phyloP scores from a whole-genome alignment of 1,139 yeast genomes.

The Suhomyces wounanorum region DNA sequence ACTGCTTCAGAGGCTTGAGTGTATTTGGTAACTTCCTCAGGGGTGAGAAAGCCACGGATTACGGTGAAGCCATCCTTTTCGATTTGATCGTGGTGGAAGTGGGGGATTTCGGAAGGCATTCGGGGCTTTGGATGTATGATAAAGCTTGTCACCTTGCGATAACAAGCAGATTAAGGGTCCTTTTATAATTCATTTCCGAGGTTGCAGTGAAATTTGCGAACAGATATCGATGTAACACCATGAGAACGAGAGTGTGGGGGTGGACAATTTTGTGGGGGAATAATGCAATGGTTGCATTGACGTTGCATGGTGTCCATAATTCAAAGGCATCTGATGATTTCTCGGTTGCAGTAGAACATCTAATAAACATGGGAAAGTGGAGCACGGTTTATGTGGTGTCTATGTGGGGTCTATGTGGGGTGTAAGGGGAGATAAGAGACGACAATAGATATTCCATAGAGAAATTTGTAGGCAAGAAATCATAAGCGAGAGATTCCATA shows the following conservation, averaged over 20 bases:
- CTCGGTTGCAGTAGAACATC: background rate
- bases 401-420: background rate
- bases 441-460: background rate
- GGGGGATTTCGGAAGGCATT: conserved; percentile 11
- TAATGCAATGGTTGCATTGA: background rate
- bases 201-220: background rate
- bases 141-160: background rate
- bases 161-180: background rate
- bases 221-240: background rate
- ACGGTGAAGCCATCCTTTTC: conserved; percentile 49
- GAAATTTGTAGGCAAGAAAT: no score
- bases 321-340: background rate
- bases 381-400: background rate
- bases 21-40: conserved; percentile 43
- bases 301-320: background rate
- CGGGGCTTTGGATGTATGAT: background rate
- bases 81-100: conserved; percentile 30
- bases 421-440: background rate
- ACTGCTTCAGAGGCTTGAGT: conserved; percentile 42
- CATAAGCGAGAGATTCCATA: no score
- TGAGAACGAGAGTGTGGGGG: background rate
- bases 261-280: background rate
- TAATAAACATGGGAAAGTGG: no score
- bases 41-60: conserved; percentile 42
- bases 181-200: background rate